These are phyloP conservation scores for Lecanicillium sp. DNA, from an alignment of 2,329 filamentous ascomycete genomes.

Conservation along the genomic window DNA sequence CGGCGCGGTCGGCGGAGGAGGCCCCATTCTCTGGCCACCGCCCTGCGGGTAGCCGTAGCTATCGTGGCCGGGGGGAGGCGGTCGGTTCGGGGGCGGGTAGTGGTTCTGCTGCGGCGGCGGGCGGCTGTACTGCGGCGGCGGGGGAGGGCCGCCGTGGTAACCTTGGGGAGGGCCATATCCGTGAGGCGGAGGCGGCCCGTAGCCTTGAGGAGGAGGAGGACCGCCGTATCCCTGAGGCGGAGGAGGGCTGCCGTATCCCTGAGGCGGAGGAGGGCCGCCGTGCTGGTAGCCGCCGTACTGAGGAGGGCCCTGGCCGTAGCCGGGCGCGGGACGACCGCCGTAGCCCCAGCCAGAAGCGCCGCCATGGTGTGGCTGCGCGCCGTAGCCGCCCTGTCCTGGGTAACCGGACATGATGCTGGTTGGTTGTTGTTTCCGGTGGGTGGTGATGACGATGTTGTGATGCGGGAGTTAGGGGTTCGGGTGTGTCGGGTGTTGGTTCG, in stretches of 20 bases:
- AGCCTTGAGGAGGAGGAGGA: slow-evolving; percentile 18
- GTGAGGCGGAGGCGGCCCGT: slow-evolving; percentile 13
- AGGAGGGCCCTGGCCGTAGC: slow-evolving; percentile 22
- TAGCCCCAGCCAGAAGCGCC: slow-evolving; percentile 24
- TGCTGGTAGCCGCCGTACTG: slow-evolving; percentile 20
- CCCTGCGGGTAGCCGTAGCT: slow-evolving; percentile 41
- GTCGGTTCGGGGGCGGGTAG: slow-evolving; percentile 20
- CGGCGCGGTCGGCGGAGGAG: slow-evolving; percentile 41
- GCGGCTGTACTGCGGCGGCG: slow-evolving; percentile 19
- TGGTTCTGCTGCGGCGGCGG: slow-evolving; percentile 18
- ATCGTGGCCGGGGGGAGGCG: slow-evolving; percentile 39
- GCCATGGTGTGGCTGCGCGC: slow-evolving; percentile 26
- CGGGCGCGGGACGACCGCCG: slow-evolving; percentile 23
- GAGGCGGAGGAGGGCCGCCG: slow-evolving; percentile 18
- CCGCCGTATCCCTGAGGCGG: slow-evolving; percentile 20
- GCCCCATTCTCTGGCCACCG: slow-evolving; percentile 23
- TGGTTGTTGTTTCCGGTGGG: slow-evolving; percentile 1
- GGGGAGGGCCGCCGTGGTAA: slow-evolving; percentile 12
- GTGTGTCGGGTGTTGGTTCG: too few relatives aligned
- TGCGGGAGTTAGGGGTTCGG: neutral
- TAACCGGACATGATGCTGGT: slow-evolving; percentile 32
- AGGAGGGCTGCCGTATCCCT: slow-evolving; percentile 17
- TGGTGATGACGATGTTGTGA: slow-evolving; percentile 6
- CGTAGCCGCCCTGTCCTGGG: slow-evolving; percentile 36
- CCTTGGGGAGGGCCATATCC: slow-evolving; percentile 19